phyloP scores from a whole-genome alignment of 2,329 filamentous ascomycete species.

The Hypoxylon sp. region DNA sequence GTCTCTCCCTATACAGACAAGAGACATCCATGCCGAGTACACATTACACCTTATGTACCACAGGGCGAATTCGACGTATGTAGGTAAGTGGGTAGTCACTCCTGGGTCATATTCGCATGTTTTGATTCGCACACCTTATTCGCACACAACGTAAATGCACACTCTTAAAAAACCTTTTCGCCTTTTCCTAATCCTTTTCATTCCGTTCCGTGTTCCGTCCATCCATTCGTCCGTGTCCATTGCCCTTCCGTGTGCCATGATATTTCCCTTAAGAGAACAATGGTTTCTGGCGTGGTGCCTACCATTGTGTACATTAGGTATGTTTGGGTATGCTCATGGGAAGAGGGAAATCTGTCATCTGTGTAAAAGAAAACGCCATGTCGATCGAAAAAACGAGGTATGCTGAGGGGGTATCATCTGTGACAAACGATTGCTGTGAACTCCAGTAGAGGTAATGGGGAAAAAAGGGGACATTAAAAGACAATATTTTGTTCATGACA shows the following conservation, averaged over 20 bases:
- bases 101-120: conserved; percentile 5
- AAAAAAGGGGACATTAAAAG: conserved; percentile 14
- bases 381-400: conserved; percentile 17
- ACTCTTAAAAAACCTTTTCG: conserved; percentile 15
- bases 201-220: conserved; percentile 13
- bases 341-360: conserved; percentile 6
- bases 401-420: conserved; percentile 36
- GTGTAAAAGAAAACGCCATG: conserved; percentile 19
- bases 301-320: neutral
- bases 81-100: neutral
- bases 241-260: conserved; percentile 1
- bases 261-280: neutral
- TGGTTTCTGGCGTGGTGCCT: conserved; percentile 1
- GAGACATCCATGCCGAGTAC: neutral
- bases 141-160: neutral
- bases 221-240: neutral
- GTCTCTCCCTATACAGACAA: neutral
- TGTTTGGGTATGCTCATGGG: neutral
- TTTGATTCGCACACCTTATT: neutral
- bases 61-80: conserved; percentile 1
- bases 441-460: conserved; percentile 15
- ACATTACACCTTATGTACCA: neutral
- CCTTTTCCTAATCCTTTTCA: conserved; percentile 4
- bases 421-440: conserved; percentile 27
- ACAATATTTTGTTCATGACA: conserved; percentile 5